phyloP scores from a whole-genome alignment of 1,284 basidiomycete species.

The Trametes sp. region DNA sequence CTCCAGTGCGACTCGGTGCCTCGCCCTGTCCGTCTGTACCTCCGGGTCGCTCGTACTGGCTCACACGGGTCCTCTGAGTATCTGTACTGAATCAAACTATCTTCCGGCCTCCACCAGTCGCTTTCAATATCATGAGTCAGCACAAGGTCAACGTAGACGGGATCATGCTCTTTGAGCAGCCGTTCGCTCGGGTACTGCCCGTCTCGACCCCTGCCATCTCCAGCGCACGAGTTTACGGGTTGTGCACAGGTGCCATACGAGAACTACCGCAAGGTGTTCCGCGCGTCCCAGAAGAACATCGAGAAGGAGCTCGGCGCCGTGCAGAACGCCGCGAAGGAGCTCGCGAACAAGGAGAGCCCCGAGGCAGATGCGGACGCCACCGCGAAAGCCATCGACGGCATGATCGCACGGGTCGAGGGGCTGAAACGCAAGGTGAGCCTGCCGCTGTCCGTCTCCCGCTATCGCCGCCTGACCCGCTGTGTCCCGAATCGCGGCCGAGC shows the following conservation, averaged over 20 bases:
- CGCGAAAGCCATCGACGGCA: conserved; percentile 69
- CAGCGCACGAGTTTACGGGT: conserved; percentile 14
- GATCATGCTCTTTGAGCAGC: conserved; percentile 87
- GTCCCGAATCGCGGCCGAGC: conserved; percentile 3
- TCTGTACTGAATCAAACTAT: too few species aligned
- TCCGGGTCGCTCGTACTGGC: background rate
- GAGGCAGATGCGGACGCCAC: conserved; percentile 57
- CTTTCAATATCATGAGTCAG: conserved; percentile 41
- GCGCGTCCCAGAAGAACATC: conserved; percentile 79
- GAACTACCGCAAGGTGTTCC: conserved; percentile 85
- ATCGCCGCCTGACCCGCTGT: conserved; percentile 1
- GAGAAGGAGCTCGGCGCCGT: conserved; percentile 78
- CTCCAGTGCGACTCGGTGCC: background rate
- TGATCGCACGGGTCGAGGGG: conserved; percentile 78
- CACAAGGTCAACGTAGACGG: conserved; percentile 75
- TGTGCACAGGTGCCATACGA: conserved; percentile 81
- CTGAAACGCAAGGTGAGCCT: conserved; percentile 81
- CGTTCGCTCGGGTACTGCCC: conserved; percentile 71
- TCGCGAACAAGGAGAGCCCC: conserved; percentile 52
- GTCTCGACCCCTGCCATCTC: conserved; percentile 19
- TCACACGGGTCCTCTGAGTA: too few species aligned
- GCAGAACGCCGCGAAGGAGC: conserved; percentile 62
- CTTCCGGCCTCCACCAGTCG: background rate
- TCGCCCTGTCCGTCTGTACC: background rate
- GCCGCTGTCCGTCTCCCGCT: background rate